phyloP scores from a whole-genome alignment of 2,329 filamentous ascomycete genomes.

The Trichoderma sp. region DNA sequence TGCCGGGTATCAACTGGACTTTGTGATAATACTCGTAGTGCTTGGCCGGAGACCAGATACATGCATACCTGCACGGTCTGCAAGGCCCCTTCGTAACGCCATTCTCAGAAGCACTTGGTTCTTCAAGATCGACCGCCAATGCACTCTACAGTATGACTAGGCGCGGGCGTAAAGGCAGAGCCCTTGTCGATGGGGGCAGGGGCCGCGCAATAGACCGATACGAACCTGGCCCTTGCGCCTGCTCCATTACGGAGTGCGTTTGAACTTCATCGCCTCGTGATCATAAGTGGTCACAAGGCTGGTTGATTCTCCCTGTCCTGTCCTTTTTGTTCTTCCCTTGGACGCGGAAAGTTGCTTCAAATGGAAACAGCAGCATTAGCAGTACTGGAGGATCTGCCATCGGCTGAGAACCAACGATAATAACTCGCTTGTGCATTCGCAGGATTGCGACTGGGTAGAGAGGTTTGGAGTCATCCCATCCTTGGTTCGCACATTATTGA shows the following conservation, averaged over 20 bases:
- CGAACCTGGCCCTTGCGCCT: slow-evolving; percentile 15
- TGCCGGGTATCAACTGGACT: background rate
- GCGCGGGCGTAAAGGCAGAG: slow-evolving; percentile 14
- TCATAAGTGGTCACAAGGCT: slow-evolving; percentile 17
- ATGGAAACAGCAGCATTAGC: background rate
- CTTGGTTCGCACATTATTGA: background rate
- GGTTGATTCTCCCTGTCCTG: background rate
- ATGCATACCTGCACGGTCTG: background rate
- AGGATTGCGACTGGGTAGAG: background rate
- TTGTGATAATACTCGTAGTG: background rate
- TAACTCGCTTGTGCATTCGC: background rate
- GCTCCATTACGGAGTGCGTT: background rate
- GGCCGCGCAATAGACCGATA: slow-evolving; percentile 15
- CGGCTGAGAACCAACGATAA: background rate
- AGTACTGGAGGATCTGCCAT: background rate
- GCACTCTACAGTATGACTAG: slow-evolving; percentile 11
- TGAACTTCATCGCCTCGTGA: slow-evolving; percentile 18
- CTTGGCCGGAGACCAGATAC: background rate
- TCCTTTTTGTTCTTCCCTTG: background rate
- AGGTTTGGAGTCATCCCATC: background rate
- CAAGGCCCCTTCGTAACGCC: background rate
- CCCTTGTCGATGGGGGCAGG: slow-evolving; percentile 6
- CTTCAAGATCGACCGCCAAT: slow-evolving; percentile 20
- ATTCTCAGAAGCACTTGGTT: slow-evolving; percentile 7
- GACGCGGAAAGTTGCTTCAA: background rate